These are phyloP conservation scores for Pseudoturritis turrita DNA, from an alignment of 345 rosid species.

Conservation along the genomic window DNA sequence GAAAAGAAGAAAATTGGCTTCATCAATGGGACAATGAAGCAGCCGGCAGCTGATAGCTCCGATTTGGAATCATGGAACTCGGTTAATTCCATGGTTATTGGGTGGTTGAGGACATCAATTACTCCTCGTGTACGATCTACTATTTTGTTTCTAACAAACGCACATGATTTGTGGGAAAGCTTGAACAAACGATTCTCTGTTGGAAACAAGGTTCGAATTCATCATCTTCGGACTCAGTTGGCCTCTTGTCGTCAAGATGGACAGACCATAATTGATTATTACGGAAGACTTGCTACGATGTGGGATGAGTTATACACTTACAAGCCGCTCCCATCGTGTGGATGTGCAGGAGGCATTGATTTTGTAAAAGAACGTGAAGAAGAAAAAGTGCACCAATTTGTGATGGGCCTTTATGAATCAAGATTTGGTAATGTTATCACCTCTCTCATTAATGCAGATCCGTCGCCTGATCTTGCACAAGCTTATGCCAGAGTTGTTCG, in stretches of 20 bases:
- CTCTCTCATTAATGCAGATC: not conserved
- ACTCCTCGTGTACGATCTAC: not conserved
- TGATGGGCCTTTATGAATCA: not conserved
- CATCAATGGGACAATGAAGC: not conserved
- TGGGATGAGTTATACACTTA: not conserved
- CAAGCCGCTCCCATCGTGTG: too few species aligned
- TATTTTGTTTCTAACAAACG: fast-evolving
- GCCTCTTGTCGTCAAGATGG: not conserved
- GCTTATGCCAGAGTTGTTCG: not conserved
- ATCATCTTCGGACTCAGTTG: not conserved
- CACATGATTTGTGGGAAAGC: not conserved
- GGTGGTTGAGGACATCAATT: not conserved
- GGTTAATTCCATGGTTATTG: not conserved
- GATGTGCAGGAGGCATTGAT: too few species aligned
- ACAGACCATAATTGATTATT: not conserved
- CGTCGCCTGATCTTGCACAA: not conserved
- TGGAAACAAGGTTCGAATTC: not conserved
- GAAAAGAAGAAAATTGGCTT: not conserved
- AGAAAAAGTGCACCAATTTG: too few species aligned
- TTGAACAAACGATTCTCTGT: not conserved
- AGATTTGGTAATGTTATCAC: not conserved
- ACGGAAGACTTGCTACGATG: not conserved
- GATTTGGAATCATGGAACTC: not conserved
- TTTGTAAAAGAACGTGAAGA: not conserved
- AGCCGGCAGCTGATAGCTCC: not conserved